Percentiles rank a stretch among this genome's conserved stretches.
Evolutionary conservation across 257 asterid genomes (phyloP).

Genomic region (Forsythia viridissima): DNA sequence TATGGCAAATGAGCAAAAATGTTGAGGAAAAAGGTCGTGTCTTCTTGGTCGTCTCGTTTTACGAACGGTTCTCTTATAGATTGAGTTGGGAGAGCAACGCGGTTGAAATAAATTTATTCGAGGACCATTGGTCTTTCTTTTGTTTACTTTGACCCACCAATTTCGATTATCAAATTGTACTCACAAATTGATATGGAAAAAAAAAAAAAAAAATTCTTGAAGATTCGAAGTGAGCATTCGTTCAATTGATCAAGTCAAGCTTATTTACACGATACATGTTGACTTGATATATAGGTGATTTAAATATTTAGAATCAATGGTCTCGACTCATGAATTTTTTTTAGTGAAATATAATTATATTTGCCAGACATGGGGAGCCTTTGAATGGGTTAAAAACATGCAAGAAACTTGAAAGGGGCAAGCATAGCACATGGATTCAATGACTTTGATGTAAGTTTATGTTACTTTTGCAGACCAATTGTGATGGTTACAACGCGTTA

Average conservation of each 20-base stretch:
- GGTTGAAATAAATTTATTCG: neutral
- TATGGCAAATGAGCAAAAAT: neutral
- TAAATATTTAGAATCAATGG: neutral
- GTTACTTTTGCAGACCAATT: conserved; percentile 18
- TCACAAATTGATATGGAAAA: too few species aligned
- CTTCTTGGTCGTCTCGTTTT: neutral
- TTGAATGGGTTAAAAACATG: neutral
- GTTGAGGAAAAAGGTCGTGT: neutral
- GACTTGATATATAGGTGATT: neutral
- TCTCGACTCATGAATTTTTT: too few species aligned
- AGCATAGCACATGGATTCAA: conserved; percentile 29
- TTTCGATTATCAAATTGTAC: too few species aligned
- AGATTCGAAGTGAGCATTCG: neutral
- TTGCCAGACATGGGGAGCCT: neutral
- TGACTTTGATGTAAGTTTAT: neutral
- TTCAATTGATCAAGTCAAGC: neutral
- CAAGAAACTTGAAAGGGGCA: neutral
- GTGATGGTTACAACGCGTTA: conserved; percentile 5
- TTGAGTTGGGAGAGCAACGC: neutral
- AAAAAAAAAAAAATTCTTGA: neutral
- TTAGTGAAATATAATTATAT: neutral
- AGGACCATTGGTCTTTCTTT: too few species aligned
- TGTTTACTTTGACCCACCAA: too few species aligned
- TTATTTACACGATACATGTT: neutral
- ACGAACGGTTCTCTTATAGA: neutral